These are phyloP conservation scores for Aspergillus luchuensis DNA, from an alignment of 2,329 filamentous ascomycete species.

Conservation along the genomic window DNA sequence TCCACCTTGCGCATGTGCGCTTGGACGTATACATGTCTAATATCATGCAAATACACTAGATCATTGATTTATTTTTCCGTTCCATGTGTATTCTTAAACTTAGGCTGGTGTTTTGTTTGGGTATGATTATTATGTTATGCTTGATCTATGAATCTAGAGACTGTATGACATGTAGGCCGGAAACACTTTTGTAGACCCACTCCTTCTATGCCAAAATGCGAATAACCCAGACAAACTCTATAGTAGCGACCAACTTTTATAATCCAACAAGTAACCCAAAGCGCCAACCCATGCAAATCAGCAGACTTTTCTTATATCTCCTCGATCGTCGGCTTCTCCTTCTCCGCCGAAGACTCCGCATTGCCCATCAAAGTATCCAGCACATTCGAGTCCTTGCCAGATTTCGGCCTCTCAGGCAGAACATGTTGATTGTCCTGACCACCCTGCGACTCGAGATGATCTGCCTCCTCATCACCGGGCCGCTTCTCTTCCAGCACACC, in stretches of 20 bases:
- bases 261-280: slow-evolving; percentile 5
- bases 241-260: background rate
- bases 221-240: background rate
- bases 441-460: background rate
- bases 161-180: background rate
- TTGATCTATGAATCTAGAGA: background rate
- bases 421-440: background rate
- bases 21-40: slow-evolving; percentile 31
- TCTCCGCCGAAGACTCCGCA: slow-evolving; percentile 21
- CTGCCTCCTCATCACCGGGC: slow-evolving; percentile 17
- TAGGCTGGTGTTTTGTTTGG: slow-evolving; percentile 15
- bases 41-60: slow-evolving; percentile 30
- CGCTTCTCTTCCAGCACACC: slow-evolving; percentile 48
- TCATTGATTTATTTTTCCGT: slow-evolving; percentile 13
- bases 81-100: slow-evolving; percentile 12
- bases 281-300: slow-evolving; percentile 19
- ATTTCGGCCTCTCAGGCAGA: slow-evolving; percentile 17
- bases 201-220: background rate
- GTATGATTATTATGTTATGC: slow-evolving; percentile 6
- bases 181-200: background rate
- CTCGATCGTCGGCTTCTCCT: slow-evolving; percentile 41
- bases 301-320: slow-evolving; percentile 29
- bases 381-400: slow-evolving; percentile 30
- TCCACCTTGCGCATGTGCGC: slow-evolving; percentile 19
- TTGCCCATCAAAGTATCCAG: slow-evolving; percentile 43